phyloP scores from a whole-genome alignment of 208 protist genomes.

The Lotmaria passim region DNA sequence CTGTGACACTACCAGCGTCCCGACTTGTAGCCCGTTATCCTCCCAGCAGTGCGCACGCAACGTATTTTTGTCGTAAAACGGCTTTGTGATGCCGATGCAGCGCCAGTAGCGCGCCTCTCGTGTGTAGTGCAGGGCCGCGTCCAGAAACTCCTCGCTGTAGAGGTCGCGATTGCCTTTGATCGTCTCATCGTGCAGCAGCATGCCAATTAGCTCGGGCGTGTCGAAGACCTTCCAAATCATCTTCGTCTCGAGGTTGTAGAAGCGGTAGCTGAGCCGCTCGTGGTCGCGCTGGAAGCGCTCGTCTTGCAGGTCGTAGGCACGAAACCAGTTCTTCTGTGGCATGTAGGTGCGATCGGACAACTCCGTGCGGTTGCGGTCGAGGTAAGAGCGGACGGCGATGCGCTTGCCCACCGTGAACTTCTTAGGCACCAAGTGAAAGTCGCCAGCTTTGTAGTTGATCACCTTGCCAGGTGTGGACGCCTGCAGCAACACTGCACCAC shows the following conservation, averaged over 20 bases:
- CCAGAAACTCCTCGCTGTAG: slow-evolving; percentile 73
- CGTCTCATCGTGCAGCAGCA: slow-evolving; percentile 88
- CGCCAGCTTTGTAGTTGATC: slow-evolving; percentile 57
- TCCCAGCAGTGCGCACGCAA: slow-evolving; percentile 91
- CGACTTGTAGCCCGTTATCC: slow-evolving; percentile 81
- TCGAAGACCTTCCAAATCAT: slow-evolving; percentile 92
- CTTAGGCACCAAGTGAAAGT: slow-evolving; percentile 67
- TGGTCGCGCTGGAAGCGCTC: slow-evolving; percentile 56
- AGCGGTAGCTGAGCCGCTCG: slow-evolving; percentile 69
- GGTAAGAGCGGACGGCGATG: slow-evolving; percentile 85
- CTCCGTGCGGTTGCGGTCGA: slow-evolving; percentile 89
- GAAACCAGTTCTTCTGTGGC: slow-evolving; percentile 88
- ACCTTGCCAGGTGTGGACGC: slow-evolving; percentile 18
- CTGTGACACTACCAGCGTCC: slow-evolving; percentile 82
- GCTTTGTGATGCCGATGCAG: slow-evolving; percentile 91
- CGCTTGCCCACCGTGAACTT: slow-evolving; percentile 77
- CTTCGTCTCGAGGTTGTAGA: slow-evolving; percentile 88
- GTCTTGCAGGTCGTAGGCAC: slow-evolving; percentile 51
- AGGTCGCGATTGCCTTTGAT: slow-evolving; percentile 77
- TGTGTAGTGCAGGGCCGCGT: slow-evolving; percentile 82
- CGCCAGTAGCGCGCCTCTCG: slow-evolving; percentile 89
- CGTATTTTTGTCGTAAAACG: slow-evolving; percentile 84
- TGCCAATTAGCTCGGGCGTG: slow-evolving; percentile 81
- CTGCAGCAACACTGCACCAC: slow-evolving; percentile 29
- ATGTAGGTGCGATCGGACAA: slow-evolving; percentile 90